Evolutionary conservation across 2,329 filamentous ascomycete genomes (phyloP).

Genomic region (Lachnellula willkommii): DNA sequence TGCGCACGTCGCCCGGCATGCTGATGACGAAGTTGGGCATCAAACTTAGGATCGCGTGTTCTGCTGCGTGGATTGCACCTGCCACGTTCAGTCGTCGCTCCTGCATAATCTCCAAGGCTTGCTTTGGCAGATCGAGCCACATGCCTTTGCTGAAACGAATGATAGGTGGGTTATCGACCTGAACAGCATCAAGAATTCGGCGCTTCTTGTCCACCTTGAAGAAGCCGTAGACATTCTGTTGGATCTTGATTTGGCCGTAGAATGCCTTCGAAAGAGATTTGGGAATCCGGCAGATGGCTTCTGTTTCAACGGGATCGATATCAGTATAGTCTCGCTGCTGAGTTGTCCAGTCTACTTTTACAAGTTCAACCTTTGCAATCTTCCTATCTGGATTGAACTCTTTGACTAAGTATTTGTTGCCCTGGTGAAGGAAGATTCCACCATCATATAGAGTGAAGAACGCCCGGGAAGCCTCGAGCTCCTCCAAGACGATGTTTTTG

Average conservation of each 20-base stretch:
- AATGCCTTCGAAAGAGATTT: slow-evolving; percentile 66
- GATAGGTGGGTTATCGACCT: slow-evolving; percentile 90
- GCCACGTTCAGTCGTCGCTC: slow-evolving; percentile 71
- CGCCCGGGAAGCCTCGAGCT: slow-evolving; percentile 91
- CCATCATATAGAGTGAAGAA: slow-evolving; percentile 96
- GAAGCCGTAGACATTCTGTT: slow-evolving; percentile 88
- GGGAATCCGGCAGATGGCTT: slow-evolving; percentile 70
- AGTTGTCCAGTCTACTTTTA: slow-evolving; percentile 93
- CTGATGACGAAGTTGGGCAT: slow-evolving; percentile 89
- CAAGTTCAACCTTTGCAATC: slow-evolving; percentile 81
- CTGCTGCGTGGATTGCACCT: slow-evolving; percentile 87
- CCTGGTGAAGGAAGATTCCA: slow-evolving; percentile 94
- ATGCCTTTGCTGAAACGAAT: slow-evolving; percentile 80
- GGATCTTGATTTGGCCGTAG: slow-evolving; percentile 80
- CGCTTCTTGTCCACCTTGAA: slow-evolving; percentile 90
- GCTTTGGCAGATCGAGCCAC: slow-evolving; percentile 87
- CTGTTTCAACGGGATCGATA: slow-evolving; percentile 87
- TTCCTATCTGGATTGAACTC: slow-evolving; percentile 77
- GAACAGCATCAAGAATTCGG: slow-evolving; percentile 82
- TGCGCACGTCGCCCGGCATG: slow-evolving; percentile 85
- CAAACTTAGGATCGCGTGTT: slow-evolving; percentile 81
- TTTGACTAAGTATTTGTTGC: slow-evolving; percentile 84
- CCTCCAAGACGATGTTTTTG: slow-evolving; percentile 81
- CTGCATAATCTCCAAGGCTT: slow-evolving; percentile 72
- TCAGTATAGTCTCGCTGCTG: slow-evolving; percentile 90